A percentile compares a stretch with the other conserved stretches of the same genome.
Conservation (phyloP, 2,329 filamentous ascomycete species). For the Stenocarpella maydis region DNA sequence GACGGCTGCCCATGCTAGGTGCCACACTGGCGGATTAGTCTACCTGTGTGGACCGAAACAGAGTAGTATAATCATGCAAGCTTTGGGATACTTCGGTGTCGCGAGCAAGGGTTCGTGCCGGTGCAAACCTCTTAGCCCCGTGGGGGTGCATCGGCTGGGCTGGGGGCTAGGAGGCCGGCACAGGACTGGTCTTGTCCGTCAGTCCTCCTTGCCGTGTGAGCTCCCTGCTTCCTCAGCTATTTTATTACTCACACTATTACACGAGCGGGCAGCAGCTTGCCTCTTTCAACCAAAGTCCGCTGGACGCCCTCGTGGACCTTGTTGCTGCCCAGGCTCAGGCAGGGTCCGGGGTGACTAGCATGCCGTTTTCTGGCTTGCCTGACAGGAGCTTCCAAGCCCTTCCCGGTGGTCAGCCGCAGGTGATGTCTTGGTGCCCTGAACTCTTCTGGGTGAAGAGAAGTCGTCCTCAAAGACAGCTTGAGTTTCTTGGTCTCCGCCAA, state of each 20-base stretch:
- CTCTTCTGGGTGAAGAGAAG: conserved; percentile 3
- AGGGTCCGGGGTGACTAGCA: not conserved
- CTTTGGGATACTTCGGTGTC: conserved; percentile 29
- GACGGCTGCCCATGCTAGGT: conserved; percentile 1
- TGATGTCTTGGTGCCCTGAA: not conserved
- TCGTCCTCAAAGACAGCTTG: not conserved
- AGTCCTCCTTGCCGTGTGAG: too few relatives aligned
- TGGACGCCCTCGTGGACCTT: not conserved
- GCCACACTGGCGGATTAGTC: conserved; percentile 3
- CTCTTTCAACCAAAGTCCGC: not conserved
- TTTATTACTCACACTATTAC: not conserved
- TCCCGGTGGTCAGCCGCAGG: conserved; percentile 3
- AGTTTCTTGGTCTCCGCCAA: not conserved
- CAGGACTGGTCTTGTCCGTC: conserved; percentile 8
- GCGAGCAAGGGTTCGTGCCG: conserved; percentile 17
- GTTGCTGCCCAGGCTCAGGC: not conserved
- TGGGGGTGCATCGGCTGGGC: conserved; percentile 19
- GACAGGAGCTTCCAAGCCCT: conserved; percentile 1
- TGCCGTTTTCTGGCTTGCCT: not conserved
- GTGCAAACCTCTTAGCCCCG: conserved; percentile 28
- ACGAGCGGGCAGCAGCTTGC: not conserved
- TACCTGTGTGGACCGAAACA: conserved; percentile 19
- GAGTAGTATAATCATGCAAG: conserved; percentile 7
- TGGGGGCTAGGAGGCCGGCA: not conserved
- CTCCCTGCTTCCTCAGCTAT: not conserved